Evolutionary conservation across 164 flowering plant species (phyloP).

Genomic region (Macadamia integrifolia): DNA sequence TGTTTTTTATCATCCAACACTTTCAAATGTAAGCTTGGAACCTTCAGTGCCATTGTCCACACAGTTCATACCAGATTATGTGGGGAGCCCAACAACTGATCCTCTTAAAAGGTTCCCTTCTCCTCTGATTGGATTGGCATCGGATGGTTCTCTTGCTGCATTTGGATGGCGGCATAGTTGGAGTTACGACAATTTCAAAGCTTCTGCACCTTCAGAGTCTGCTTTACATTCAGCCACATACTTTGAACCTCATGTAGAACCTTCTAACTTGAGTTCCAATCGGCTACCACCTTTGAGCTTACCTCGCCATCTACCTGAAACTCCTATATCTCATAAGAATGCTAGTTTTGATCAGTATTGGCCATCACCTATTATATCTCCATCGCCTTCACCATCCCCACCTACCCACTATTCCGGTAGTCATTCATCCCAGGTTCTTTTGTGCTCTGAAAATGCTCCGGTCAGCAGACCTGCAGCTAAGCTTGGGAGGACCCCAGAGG

Average conservation of each 20-base stretch:
- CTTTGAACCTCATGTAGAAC: slow-evolving; percentile 41
- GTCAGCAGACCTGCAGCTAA: slow-evolving; percentile 44
- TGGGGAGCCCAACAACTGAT: slow-evolving; percentile 90
- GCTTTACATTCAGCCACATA: slow-evolving; percentile 58
- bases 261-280: slow-evolving; percentile 28
- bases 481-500: slow-evolving; percentile 23
- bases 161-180: slow-evolving; percentile 76
- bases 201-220: slow-evolving; percentile 43
- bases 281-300: slow-evolving; percentile 34
- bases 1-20: slow-evolving; percentile 49
- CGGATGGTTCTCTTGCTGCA: slow-evolving; percentile 41
- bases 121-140: slow-evolving; percentile 19
- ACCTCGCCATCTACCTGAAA: slow-evolving; percentile 45
- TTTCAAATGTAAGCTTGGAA: slow-evolving; percentile 51
- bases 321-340: slow-evolving; percentile 11
- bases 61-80: slow-evolving; percentile 75
- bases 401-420: slow-evolving; percentile 40
- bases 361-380: slow-evolving; percentile 58
- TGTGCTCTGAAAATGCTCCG: slow-evolving; percentile 81
- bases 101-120: slow-evolving; percentile 70
- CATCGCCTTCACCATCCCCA: slow-evolving; percentile 72
- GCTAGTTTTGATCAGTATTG: slow-evolving; percentile 52
- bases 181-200: slow-evolving; percentile 52
- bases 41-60: slow-evolving; percentile 70
- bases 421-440: slow-evolving; percentile 37